These are phyloP conservation scores for Periconia digitata DNA, from an alignment of 2,329 filamentous ascomycete genomes.

Conservation along the genomic window DNA sequence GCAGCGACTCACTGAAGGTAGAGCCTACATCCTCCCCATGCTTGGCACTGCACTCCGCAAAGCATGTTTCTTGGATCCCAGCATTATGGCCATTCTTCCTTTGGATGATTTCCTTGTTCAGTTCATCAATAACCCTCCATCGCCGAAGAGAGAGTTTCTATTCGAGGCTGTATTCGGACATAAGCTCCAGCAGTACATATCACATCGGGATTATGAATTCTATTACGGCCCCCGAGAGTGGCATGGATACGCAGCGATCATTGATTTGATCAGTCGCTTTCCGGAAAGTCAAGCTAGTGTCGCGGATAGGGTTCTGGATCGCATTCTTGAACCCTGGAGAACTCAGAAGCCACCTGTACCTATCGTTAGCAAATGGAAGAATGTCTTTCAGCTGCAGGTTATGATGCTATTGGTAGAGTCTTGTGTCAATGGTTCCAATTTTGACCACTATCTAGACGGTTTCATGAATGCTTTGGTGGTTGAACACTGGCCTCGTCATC, in stretches of 20 bases:
- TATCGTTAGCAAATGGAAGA: conserved; percentile 52
- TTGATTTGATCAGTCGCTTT: conserved; percentile 49
- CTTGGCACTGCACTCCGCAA: conserved; percentile 34
- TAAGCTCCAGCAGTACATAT: conserved; percentile 30
- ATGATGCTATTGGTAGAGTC: conserved; percentile 48
- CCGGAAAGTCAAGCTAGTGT: conserved; percentile 24
- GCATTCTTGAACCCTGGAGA: conserved; percentile 46
- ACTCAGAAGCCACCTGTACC: conserved; percentile 47
- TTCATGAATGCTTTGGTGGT: conserved; percentile 46
- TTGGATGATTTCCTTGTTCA: conserved; percentile 44
- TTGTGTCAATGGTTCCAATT: conserved; percentile 29
- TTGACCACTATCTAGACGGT: conserved; percentile 36
- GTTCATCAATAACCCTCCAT: conserved; percentile 45
- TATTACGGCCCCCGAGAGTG: conserved; percentile 50
- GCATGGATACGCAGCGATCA: conserved; percentile 47
- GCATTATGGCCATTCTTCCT: conserved; percentile 33
- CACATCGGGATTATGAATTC: conserved; percentile 40
- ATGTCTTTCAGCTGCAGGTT: conserved; percentile 50
- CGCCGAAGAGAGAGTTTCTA: conserved; percentile 47
- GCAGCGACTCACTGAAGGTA: conserved; percentile 31
- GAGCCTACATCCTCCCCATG: conserved; percentile 37
- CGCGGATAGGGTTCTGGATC: conserved; percentile 33
- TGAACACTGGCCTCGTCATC: conserved; percentile 51
- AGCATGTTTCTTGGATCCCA: conserved; percentile 29
- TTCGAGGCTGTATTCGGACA: conserved; percentile 47